Base-by-base conservation (phyloP, 495 filamentous ascomycete species). In the Neohortaea acidophila region DNA sequence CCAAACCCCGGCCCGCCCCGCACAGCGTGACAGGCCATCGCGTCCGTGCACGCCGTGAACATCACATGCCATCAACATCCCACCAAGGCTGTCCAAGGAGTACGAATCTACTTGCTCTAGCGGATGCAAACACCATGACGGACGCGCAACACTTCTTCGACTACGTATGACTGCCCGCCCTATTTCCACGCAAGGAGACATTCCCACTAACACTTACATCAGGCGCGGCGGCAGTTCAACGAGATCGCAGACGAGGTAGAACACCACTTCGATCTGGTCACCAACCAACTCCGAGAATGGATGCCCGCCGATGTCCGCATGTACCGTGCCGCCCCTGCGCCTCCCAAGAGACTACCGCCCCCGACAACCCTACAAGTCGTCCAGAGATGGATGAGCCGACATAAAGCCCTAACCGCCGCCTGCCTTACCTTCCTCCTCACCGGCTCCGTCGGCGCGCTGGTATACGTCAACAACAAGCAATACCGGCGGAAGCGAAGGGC, bases 171-270 rank as follows among this genome's bases (percentile, higher is more conserved):
- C 4, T 15, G 8, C 21, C 5, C 20, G 17, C 17, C 21, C 34
- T 10, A 4, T 18, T 28, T 20, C 6, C 29, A 13, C 10, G 3
- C 4, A 13, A 1, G 8, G 17, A 0, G 10, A 36, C 4, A 15
- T 26, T 19, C 28, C 21, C 19, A 17, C 33, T 44, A 38, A 38
- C 17, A 21, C 5, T 15, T 14, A 12, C 19, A 14, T 13, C 34
- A 30, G 38, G 47, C 47, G 8, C 47, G 47, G n/a, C 29, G 28
- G 15, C 45, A 52, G 26, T 47, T 52, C 41, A 45, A 44, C 46
- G 60, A 76, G 21, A 70, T 81, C 44, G 81, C 81, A 43, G 77
- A 84, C 38, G 75, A 74, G 27, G 72, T 92, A 56, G 79, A 94
- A 53, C 66, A 67, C 30, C 68, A 81, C 34, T 72, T 87, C 55